Evolutionary conservation across 2,329 filamentous ascomycete species (phyloP).

Genomic region (Rutstroemia sydowiana): DNA sequence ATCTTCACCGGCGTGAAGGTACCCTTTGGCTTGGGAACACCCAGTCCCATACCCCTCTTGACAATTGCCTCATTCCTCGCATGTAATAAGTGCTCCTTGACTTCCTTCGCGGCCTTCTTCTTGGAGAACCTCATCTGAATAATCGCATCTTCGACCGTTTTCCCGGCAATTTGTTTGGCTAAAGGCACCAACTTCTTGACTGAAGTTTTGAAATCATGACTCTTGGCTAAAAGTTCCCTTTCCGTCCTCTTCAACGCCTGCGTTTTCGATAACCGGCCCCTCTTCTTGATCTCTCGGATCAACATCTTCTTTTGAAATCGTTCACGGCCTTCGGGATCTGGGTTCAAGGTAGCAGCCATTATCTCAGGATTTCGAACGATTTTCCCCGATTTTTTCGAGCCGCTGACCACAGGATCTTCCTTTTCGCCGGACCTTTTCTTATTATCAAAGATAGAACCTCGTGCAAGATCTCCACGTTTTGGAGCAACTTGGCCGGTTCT

Average conservation of each 20-base stretch:
- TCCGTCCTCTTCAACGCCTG: constrained; percentile 62
- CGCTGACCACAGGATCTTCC: not conserved
- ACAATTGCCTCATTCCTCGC: constrained; percentile 77
- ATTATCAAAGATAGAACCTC: constrained; percentile 45
- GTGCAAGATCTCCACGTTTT: constrained; percentile 37
- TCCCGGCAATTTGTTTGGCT: constrained; percentile 82
- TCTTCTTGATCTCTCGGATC: constrained; percentile 62
- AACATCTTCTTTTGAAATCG: constrained; percentile 81
- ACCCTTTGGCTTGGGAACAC: constrained; percentile 28
- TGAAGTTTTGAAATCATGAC: constrained; percentile 70
- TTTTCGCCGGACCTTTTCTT: constrained; percentile 29
- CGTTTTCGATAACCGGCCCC: constrained; percentile 58
- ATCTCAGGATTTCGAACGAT: constrained; percentile 39
- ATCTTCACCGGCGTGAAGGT: constrained; percentile 48
- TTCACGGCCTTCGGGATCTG: constrained; percentile 61
- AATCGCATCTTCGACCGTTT: constrained; percentile 89
- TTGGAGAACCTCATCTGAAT: constrained; percentile 91
- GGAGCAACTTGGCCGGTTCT: constrained; percentile 31
- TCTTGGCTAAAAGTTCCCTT: constrained; percentile 50
- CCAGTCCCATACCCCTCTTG: constrained; percentile 75
- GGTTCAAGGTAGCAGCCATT: constrained; percentile 62
- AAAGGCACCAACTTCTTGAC: constrained; percentile 87
- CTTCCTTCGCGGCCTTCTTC: constrained; percentile 82
- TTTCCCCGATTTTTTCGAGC: no score
- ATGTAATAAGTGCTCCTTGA: constrained; percentile 70